phyloP scores from a whole-genome alignment of 2,329 filamentous ascomycete species.

The Teratosphaeriaceae sp. region DNA sequence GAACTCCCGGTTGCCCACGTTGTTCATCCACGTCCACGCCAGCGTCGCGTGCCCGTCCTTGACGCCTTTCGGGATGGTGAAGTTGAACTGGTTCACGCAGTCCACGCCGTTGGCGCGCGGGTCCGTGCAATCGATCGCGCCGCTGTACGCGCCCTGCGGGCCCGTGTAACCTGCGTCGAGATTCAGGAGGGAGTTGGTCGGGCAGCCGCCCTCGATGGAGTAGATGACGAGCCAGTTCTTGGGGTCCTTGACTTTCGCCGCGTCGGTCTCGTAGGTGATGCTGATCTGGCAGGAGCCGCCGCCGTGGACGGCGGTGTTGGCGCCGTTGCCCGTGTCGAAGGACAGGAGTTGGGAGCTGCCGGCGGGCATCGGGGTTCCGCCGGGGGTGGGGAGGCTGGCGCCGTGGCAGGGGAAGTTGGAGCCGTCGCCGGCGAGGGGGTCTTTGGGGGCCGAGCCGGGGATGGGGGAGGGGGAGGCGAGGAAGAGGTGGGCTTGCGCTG shows the following conservation, averaged over 20 bases:
- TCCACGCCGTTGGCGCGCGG: conserved; percentile 13
- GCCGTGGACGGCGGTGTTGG: conserved; percentile 71
- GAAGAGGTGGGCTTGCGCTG: conserved; percentile 67
- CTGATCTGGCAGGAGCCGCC: conserved; percentile 90
- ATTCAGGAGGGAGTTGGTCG: conserved; percentile 56
- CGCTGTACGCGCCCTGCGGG: conserved; percentile 24
- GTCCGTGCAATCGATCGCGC: conserved; percentile 9
- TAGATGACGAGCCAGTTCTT: conserved; percentile 81
- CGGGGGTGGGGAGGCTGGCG: conserved; percentile 29
- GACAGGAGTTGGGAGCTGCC: conserved; percentile 56
- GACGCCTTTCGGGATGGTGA: conserved; percentile 64
- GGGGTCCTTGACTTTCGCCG: conserved; percentile 53
- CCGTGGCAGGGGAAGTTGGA: conserved; percentile 70
- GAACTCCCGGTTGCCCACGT: conserved; percentile 85
- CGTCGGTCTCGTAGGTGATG: conserved; percentile 83
- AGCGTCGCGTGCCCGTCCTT: conserved; percentile 71
- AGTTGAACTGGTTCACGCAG: conserved; percentile 55
- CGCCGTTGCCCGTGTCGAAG: conserved; percentile 45
- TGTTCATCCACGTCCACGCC: conserved; percentile 95
- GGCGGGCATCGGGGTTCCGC: conserved; percentile 51
- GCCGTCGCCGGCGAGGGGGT: conserved; percentile 55
- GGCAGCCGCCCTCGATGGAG: conserved; percentile 81
- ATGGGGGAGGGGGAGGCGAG: conserved; percentile 64
- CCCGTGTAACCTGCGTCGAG: conserved; percentile 10
- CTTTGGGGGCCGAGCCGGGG: conserved; percentile 46